A percentile compares a stretch with the other conserved stretches of the same genome.
These are phyloP conservation scores for Beta lomatogona DNA, from an alignment of 179 eudicot genomes.

Conservation along the genomic window DNA sequence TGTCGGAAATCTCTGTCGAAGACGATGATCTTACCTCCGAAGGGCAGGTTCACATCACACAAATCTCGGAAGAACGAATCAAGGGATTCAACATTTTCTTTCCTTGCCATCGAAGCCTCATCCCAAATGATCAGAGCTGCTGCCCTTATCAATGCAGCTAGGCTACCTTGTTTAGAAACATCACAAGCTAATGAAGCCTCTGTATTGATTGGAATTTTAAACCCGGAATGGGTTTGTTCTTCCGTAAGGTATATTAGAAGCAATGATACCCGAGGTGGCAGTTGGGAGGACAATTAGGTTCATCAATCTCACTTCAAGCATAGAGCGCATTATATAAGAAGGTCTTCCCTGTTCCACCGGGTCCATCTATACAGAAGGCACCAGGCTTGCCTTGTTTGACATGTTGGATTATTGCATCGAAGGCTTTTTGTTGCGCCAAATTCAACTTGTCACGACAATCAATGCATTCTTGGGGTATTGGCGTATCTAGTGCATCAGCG, in stretches of 20 bases:
- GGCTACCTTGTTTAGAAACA: not conserved
- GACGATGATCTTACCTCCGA: not conserved
- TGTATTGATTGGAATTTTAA: not conserved
- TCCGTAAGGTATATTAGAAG: not conserved
- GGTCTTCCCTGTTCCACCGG: not conserved
- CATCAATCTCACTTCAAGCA: not conserved
- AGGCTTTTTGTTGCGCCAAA: not conserved
- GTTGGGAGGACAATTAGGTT: not conserved
- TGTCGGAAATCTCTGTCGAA: slow-evolving; percentile 8
- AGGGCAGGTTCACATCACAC: not conserved
- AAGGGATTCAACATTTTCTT: not conserved
- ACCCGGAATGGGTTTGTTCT: not conserved
- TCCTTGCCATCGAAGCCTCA: not conserved
- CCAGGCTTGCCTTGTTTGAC: not conserved
- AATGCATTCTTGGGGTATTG: not conserved
- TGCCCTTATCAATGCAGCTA: not conserved
- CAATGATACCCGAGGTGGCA: not conserved
- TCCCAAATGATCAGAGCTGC: not conserved
- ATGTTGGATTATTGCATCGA: not conserved
- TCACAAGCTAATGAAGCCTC: not conserved
- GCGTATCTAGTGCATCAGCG: slow-evolving; percentile 5
- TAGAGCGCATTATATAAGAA: not conserved
- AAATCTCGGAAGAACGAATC: not conserved
- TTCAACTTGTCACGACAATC: not conserved
- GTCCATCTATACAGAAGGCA: not conserved